Evolutionary conservation across 2,329 filamentous ascomycete genomes (phyloP), one percentile per base, ranked within the genome.

Genomic region (Fusarium sp.): DNA sequence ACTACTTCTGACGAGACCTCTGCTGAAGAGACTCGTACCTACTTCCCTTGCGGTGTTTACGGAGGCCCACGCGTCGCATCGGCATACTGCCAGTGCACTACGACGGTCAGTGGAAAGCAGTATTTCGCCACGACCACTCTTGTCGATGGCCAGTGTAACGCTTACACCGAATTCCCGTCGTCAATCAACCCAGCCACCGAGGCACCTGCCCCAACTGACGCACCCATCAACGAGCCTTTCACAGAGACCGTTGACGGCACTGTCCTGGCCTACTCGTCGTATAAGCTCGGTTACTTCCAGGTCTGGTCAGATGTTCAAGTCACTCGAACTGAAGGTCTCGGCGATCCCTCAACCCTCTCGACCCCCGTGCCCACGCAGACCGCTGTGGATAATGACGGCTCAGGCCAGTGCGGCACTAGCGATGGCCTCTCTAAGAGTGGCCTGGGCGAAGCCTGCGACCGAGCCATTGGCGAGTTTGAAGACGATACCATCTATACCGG

Each of bases 281-380:
- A 66, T 7, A 53, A 18, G 0, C 53, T 63, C 1, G 23, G 18
- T 2, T 57, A 10, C 3, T 15, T 28, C 3, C 13, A 30, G 0
- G 48, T 54, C 0, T 47, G 61, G n/a, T 53, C 30, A 4, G 60
- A 28, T 1, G 28, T 60, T 1, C 44, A 28, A 1, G 41, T 37
- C 2, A 64, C 61, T 0, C 23, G 27, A 3, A 15, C 53, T 12
- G 13, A n/a, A 9, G 53, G 53, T 7, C 41, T 57, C 11, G 53
- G 53, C n/a, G 30, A 34, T 1, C 16, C 53, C 30, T 23, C 6
- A 7, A 65, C 62, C 5, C 7, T 65, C 16, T 41, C 44, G 3
- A 66, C 65, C 1, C 65, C 65, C 23, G 9, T 59, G 3, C 65
- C 65, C 6, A 47, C 52, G 5, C 62, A 63, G 18, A 63, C 62